phyloP scores from a whole-genome alignment of 2,329 filamentous ascomycete genomes.

The Hawksworthiomyces lignivorus region DNA sequence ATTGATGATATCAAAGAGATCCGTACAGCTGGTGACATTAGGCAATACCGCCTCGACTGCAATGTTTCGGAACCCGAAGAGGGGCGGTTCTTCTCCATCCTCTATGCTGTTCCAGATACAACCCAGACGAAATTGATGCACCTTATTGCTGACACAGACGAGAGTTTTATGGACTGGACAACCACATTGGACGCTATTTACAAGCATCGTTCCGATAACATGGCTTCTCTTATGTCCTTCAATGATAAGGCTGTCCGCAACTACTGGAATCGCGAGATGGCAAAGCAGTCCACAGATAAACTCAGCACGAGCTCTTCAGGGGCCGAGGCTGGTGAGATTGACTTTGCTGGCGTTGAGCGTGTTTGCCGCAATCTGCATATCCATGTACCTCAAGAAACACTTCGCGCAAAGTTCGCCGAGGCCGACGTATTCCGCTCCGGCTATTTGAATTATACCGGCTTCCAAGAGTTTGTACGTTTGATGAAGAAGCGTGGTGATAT shows the following conservation, averaged over 20 bases:
- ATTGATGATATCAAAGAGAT: conserved; percentile 95
- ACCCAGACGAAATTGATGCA: conserved; percentile 83
- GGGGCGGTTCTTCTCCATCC: conserved; percentile 77
- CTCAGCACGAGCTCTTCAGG: conserved; percentile 26
- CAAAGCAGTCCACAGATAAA: conserved; percentile 47
- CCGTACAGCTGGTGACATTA: conserved; percentile 71
- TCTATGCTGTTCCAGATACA: conserved; percentile 72
- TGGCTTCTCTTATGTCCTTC: conserved; percentile 82
- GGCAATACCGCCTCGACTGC: conserved; percentile 83
- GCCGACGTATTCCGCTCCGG: conserved; percentile 60
- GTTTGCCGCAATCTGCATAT: conserved; percentile 89
- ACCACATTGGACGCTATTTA: conserved; percentile 76
- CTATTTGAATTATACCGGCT: conserved; percentile 69
- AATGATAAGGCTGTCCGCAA: conserved; percentile 72
- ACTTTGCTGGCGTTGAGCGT: conserved; percentile 69
- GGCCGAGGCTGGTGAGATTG: conserved; percentile 58
- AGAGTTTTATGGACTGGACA: conserved; percentile 72
- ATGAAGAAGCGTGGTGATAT: conserved; percentile 83
- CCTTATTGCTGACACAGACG: conserved; percentile 68
- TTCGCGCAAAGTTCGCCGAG: conserved; percentile 65
- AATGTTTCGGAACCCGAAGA: conserved; percentile 60
- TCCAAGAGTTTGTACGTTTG: conserved; percentile 72
- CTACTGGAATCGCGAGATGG: conserved; percentile 84
- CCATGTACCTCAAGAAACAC: conserved; percentile 69
- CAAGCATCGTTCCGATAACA: conserved; percentile 78